Base-by-base conservation (phyloP, 164 flowering plant species). In the Hamamelis virginiana region DNA sequence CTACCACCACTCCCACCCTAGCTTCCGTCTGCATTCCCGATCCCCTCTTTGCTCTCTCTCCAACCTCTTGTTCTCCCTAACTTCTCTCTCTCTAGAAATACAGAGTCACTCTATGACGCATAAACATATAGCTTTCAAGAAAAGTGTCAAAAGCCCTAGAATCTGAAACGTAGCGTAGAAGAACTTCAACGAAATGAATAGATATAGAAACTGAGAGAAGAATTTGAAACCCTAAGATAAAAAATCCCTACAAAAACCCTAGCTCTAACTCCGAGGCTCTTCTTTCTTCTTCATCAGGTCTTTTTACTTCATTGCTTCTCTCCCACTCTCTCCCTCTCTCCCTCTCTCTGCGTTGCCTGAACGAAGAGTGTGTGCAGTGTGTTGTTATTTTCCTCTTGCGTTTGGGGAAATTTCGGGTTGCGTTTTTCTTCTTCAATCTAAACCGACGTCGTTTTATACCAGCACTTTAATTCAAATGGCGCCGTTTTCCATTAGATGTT, bases 21-120 rank as follows among this genome's bases (percentile, higher is more conserved):
- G 87, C 85, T 38, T 83, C 89, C 69, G 87, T 80, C 62, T 81
- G 89, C 89, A 85, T 83, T 15, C 33, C 69, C 21, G 9, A 19
- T 21, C 0, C 10, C 50, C 18, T 26, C 55, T 62, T 44, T 0
- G 10, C 16, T 26, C 18, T 60, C 58, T 28, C 71, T 16, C n/a
- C n/a, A 6, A 44, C 18, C 27, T 64, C 53, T 64, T 19, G 11
- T 22, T 28, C 59, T n/a, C 38, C 57, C 51, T 38, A 15, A 19
- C 46, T 27, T 62, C 21, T 43, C 58, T 53, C 58, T 55, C 13
- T 55, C 58, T 55, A 55, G 9, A 21, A 22, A 19, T 12, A 50
- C 53, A 15, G 19, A 50, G 53, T n/a, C n/a, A 50, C n/a, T 15
- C 53, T 50, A 50, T n/a, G 0, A 12, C 15, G n/a, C n/a, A n/a